Percentiles rank a stretch among this genome's conserved stretches.
phyloP scores from a whole-genome alignment of 177 flowering plant species.

The Vitis hybrid region DNA sequence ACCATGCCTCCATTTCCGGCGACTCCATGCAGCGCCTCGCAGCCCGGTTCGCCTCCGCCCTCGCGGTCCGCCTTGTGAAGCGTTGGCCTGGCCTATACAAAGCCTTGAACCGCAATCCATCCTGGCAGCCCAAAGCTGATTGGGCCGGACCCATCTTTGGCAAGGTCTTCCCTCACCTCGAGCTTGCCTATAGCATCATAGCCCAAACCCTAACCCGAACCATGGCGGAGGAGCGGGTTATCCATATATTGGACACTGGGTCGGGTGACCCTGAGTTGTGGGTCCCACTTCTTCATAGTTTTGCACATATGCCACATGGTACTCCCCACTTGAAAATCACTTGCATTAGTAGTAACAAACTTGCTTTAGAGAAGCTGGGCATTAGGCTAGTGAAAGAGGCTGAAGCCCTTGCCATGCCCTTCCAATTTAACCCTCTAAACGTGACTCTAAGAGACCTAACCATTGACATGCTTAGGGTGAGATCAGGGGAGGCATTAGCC shows the following conservation, averaged over 20 bases:
- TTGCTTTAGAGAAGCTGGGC: conserved; percentile 21
- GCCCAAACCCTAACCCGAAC: conserved; percentile 14
- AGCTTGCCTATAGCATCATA: conserved; percentile 21
- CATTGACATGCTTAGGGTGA: conserved; percentile 29
- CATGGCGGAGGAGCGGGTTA: conserved; percentile 24
- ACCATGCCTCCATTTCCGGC: conserved; percentile 42
- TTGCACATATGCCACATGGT: conserved; percentile 19
- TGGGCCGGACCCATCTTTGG: conserved; percentile 11
- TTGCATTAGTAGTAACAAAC: conserved; percentile 20
- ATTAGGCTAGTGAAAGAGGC: conserved; percentile 33
- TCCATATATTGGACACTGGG: conserved; percentile 38
- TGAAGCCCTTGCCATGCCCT: conserved; percentile 25
- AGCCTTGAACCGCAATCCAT: conserved; percentile 22
- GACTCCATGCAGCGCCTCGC: conserved; percentile 48
- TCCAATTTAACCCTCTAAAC: conserved; percentile 30
- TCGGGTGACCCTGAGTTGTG: conserved; percentile 30
- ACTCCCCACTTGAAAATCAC: conserved; percentile 42
- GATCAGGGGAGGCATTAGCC: conserved; percentile 39
- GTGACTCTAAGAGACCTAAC: conserved; percentile 19
- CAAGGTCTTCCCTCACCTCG: conserved; percentile 23
- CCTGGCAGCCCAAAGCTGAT: not conserved
- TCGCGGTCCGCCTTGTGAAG: conserved; percentile 37
- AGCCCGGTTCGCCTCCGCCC: conserved; percentile 32
- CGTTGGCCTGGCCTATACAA: conserved; percentile 44
- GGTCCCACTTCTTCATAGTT: conserved; percentile 24